Percentiles rank a stretch among this genome's conserved stretches.
Conservation (phyloP, 805 yeast species). For the Metschnikowia henanensis region DNA sequence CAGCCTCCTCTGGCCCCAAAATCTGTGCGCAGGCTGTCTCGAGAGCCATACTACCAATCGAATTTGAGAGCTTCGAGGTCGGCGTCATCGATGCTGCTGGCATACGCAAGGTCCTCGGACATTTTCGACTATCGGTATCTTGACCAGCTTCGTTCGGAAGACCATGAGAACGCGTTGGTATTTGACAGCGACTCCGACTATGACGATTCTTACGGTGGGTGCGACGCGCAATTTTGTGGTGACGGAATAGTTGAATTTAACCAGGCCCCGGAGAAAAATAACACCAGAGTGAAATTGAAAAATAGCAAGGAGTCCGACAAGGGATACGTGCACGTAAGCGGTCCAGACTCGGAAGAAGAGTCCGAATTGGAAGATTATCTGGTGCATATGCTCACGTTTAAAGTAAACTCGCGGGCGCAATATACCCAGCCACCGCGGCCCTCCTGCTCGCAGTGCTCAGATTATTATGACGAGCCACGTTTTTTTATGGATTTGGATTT, state of each 20-base stretch:
- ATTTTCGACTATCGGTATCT: conserved; percentile 18
- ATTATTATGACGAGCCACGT: conserved; percentile 12
- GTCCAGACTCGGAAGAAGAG: conserved; percentile 12
- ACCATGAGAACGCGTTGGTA: conserved; percentile 14
- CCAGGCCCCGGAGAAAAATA: no score
- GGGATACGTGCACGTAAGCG: background rate
- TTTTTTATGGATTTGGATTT: background rate
- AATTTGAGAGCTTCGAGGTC: conserved; percentile 7
- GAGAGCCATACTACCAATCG: conserved; percentile 18
- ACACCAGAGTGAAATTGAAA: no score
- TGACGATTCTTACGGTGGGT: conserved; percentile 7
- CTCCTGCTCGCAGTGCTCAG: conserved; percentile 7
- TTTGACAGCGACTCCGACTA: conserved; percentile 20
- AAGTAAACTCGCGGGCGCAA: conserved; percentile 18
- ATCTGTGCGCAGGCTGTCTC: conserved; percentile 16
- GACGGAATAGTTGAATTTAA: no score
- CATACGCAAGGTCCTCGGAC: conserved; percentile 18
- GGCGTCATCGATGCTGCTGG: conserved; percentile 9
- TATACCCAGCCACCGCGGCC: conserved; percentile 15
- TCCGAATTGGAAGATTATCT: conserved; percentile 18
- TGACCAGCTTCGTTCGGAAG: conserved; percentile 3
- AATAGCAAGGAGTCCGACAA: no score
- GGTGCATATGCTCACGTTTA: conserved; percentile 19
- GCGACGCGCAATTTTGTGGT: background rate
- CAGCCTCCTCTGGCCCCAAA: conserved; percentile 10